Evolutionary conservation across 306 rosid genomes (phyloP).

Genomic region (barrel medic (Medicago truncatula)): MtrunA17r5.0-ANR NC_053049.1:5594501-5595000

Average conservation of each 20-base stretch:
- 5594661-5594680: background rate
- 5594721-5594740: slow-evolving; percentile 2
- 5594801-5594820: background rate
- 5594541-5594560: too few relatives aligned
- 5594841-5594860: background rate
- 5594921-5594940: background rate
- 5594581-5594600: too few relatives aligned
- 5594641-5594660: background rate
- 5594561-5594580: too few relatives aligned
- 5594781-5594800: slow-evolving; percentile 10
- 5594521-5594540: too few relatives aligned
- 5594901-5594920: background rate
- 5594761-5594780: background rate
- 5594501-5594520: too few relatives aligned
- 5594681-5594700: background rate
- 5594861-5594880: slow-evolving; percentile 1
- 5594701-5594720: slow-evolving; percentile 16
- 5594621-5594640: background rate
- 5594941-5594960: slow-evolving; percentile 25
- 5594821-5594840: too few relatives aligned
- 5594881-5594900: background rate
- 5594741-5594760: background rate
- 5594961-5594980: background rate
- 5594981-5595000: slow-evolving; percentile 31
- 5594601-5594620: too few relatives aligned